phyloP scores from a whole-genome alignment of 192 early-diverging fungal genomes.

The Pilaira anomala region DNA sequence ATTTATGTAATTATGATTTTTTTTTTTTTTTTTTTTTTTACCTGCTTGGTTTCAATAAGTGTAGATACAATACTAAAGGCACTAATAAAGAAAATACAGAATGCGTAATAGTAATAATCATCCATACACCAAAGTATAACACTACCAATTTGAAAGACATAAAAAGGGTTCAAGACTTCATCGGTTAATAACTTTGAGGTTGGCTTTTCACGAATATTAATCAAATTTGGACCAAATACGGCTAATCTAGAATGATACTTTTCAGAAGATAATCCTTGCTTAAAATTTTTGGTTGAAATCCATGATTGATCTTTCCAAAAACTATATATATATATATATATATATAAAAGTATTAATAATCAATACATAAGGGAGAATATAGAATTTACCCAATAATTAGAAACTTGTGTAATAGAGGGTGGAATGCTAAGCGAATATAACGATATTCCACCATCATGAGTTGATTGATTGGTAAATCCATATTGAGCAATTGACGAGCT shows the following conservation, averaged over 20 bases:
- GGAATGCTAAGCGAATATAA: constrained; percentile 52
- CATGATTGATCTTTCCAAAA: constrained; percentile 56
- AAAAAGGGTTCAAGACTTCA: constrained; percentile 80
- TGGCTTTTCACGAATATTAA: constrained; percentile 69
- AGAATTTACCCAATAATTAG: constrained; percentile 36
- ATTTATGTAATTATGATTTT: neutral
- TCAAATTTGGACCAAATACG: constrained; percentile 72
- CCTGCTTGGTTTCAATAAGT: constrained; percentile 70
- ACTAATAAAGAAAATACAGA: constrained; percentile 88
- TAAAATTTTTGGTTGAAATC: constrained; percentile 38
- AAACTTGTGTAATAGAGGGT: constrained; percentile 46
- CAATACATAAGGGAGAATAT: neutral
- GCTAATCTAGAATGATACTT: constrained; percentile 52
- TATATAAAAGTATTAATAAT: neutral
- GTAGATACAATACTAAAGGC: constrained; percentile 73
- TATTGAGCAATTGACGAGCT: constrained; percentile 11
- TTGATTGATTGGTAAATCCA: constrained; percentile 37
- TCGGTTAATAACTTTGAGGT: constrained; percentile 58
- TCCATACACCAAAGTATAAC: constrained; percentile 83
- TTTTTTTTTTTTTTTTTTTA: constrained; percentile 4
- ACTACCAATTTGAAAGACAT: constrained; percentile 77
- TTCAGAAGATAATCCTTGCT: constrained; percentile 52
- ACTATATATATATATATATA: constrained; percentile 2
- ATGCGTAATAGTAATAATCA: constrained; percentile 94
- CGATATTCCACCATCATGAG: constrained; percentile 52